Evolutionary conservation across 257 asterid genomes (phyloP), one percentile per base, ranked within the genome.

Genomic region (Forsythia suspensa): DNA sequence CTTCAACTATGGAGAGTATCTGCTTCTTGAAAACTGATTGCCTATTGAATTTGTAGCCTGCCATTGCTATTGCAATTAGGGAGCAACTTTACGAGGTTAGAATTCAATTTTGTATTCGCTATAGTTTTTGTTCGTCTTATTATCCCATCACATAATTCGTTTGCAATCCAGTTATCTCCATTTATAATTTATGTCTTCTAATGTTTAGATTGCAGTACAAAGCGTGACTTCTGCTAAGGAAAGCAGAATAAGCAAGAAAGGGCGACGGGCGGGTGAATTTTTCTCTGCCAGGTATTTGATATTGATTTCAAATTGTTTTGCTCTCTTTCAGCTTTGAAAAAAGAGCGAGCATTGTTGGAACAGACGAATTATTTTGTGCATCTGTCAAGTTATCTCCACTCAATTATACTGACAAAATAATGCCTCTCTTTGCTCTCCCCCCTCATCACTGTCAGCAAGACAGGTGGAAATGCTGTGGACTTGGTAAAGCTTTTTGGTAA

Each of bases 61-160:
- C 98, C 73, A 79, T 95, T 85, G 95, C 99, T 75, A 86, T 94
- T 87, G 90, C 99, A 71, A 95, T 95, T 69, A 80, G 99, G 77
- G 99, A 95, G 84, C 97, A 95, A 81, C 94, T 95, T 37, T 95
- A 92, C 65, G 98, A 95, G 98, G 99, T 95, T 83, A 84, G 89
- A 37, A 74, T 63, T 3, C 29, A 37, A 43, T 74, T 70, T 85
- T n/a, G 21, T 72, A 86, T 59, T 29, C 40, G 12, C 67, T 43
- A 73, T 20, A 63, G 51, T 61, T 79, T 37, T 51, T 38, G 37
- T 68, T 72, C 24, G 24, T 69, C 57, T 7, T 38, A 70, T 24
- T 51, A 21, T 77, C 59, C 77, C 13, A 24, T 61, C 15, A 36
- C 40, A 12, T 40, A 57, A 37, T 18, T 15, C 37, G 15, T 55